Percentiles rank a stretch among this genome's conserved stretches.
phyloP scores from a whole-genome alignment of 2,329 filamentous ascomycete species.

The Microcera coccophila region DNA sequence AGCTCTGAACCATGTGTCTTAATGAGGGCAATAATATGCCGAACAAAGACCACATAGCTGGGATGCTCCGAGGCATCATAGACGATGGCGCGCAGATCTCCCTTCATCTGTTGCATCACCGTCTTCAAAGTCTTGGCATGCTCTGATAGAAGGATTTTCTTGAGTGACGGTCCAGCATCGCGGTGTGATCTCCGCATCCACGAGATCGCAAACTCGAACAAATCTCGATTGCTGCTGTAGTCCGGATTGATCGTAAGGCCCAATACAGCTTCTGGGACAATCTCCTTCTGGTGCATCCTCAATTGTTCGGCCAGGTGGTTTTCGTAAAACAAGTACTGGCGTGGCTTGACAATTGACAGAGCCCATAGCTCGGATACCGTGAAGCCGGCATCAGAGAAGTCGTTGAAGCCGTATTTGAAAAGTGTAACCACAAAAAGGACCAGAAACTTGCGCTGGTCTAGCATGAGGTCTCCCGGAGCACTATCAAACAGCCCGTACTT shows the following conservation, averaged over 20 bases:
- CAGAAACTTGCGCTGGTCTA: conserved; percentile 43
- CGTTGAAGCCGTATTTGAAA: conserved; percentile 43
- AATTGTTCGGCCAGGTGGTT: conserved; percentile 47
- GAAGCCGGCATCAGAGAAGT: conserved; percentile 45
- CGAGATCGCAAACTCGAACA: conserved; percentile 48
- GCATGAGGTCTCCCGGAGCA: conserved; percentile 36
- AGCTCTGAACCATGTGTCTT: conserved; percentile 52
- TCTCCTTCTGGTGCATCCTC: conserved; percentile 38
- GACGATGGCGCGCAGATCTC: conserved; percentile 42
- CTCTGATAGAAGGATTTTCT: conserved; percentile 37
- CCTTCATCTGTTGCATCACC: conserved; percentile 53
- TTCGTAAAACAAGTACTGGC: conserved; percentile 44
- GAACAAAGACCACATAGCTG: conserved; percentile 49
- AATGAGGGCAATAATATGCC: conserved; percentile 50
- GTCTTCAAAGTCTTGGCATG: conserved; percentile 42
- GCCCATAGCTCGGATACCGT: conserved; percentile 51
- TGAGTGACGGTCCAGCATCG: conserved; percentile 33
- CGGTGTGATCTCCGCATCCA: conserved; percentile 49
- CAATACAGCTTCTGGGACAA: conserved; percentile 39
- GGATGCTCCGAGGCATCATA: conserved; percentile 41
- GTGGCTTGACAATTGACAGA: conserved; percentile 49
- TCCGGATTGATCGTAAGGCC: conserved; percentile 38
- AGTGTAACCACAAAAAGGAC: conserved; percentile 51
- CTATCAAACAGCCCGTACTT: conserved; percentile 50
- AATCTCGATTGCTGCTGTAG: conserved; percentile 46